Conservation (phyloP, 2,329 filamentous ascomycete genomes). For the Periconia digitata region DNA sequence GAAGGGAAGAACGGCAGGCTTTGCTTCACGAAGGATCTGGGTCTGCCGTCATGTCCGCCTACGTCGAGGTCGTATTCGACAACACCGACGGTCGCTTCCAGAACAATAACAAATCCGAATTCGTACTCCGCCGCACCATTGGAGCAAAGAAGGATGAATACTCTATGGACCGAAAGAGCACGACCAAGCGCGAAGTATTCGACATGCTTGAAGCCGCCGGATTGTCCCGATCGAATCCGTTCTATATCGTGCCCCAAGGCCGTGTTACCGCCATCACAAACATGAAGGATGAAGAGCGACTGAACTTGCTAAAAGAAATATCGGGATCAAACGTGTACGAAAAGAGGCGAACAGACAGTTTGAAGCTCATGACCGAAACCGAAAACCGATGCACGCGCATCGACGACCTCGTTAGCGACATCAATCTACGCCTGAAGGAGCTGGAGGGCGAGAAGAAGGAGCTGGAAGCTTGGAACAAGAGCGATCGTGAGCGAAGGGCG, state of each 20-base stretch:
- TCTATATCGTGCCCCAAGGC: slow-evolving; percentile 98
- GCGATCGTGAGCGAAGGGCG: slow-evolving; percentile 87
- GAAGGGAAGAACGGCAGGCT: slow-evolving; percentile 90
- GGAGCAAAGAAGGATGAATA: slow-evolving; percentile 99
- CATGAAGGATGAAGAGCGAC: slow-evolving; percentile 93
- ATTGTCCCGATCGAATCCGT: slow-evolving; percentile 95
- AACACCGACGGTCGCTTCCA: slow-evolving; percentile 95
- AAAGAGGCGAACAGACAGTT: slow-evolving; percentile 81
- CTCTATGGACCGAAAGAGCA: slow-evolving; percentile 93
- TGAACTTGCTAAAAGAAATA: slow-evolving; percentile 94
- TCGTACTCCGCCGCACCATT: slow-evolving; percentile 90
- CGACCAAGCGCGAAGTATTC: slow-evolving; percentile 91
- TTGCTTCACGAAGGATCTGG: slow-evolving; percentile 98
- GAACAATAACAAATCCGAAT: slow-evolving; percentile 87
- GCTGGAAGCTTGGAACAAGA: slow-evolving; percentile 88
- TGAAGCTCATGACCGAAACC: slow-evolving; percentile 97
- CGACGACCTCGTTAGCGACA: slow-evolving; percentile 86
- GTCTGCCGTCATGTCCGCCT: slow-evolving; percentile 98
- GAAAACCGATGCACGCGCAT: slow-evolving; percentile 94
- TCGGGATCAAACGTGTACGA: slow-evolving; percentile 98
- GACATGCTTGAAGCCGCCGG: slow-evolving; percentile 94
- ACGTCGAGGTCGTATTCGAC: slow-evolving; percentile 98
- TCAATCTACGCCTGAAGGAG: slow-evolving; percentile 84
- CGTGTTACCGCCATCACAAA: slow-evolving; percentile 95
- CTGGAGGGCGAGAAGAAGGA: slow-evolving; percentile 98